Base-by-base conservation (phyloP, 2,329 filamentous ascomycete genomes). In the Eutypella sp. region DNA sequence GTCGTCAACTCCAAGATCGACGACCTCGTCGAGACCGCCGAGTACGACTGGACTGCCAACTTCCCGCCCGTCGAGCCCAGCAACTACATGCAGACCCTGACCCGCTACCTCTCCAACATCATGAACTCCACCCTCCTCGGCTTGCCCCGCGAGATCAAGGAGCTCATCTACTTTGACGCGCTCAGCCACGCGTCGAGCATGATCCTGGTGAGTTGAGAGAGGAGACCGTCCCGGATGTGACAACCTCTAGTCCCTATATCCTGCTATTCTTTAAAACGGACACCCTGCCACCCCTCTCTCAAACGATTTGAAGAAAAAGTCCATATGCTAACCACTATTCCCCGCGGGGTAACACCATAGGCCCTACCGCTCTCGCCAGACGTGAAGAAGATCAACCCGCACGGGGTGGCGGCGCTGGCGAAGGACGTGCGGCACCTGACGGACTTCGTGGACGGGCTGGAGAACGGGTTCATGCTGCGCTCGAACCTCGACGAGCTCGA, bases 1-100 rank as follows among this genome's bases (percentile, higher is more conserved):
- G 79, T 99, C 0, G 93, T 99, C 52, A 97, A 99, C 69, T 95
- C 88, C 47, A 99, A 99, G 72, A 97, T 99, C 57, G 92, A 97
- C 61, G 93, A 99, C 63, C 78, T 99, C 10, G 87, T 99, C 45
- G 92, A 96, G 58, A 97, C 91, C 0, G 92, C 93, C 25, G 93
- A 99, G 67, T 99, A 99, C 63, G 89, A 97, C 65, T 99, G 93
- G 75, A 74, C 70, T 52, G 67, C 74, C 2, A 73, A 76, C 4
- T 79, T 75, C 6, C 71, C 81, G 20, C 81, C 84, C 16, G 72
- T 73, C 1, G 87, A 93, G 57, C 88, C 91, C 2, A 93, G 87
- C 64, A 91, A 85, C 55, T 99, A 99, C 68, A 96, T 99, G 82
- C 86, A 93, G 63, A 96, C 93, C 5, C 72, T 99, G 50, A 99